Evolutionary conservation across 2,329 filamentous ascomycete species (phyloP).

Genomic region (Penicillium concentricum): DNA sequence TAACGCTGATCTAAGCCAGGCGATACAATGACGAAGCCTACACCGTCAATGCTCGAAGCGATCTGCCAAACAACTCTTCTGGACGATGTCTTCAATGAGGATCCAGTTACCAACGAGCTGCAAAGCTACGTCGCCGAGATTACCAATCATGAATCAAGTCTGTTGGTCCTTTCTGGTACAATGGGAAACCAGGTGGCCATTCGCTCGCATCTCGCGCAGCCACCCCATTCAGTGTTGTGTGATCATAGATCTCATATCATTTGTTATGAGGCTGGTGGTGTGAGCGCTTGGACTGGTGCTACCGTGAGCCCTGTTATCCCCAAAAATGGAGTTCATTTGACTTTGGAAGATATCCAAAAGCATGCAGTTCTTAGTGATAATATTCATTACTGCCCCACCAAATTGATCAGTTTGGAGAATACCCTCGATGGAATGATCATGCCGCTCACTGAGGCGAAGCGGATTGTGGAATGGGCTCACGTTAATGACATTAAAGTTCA

Average conservation of each 20-base stretch:
- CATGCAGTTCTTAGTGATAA: conserved; percentile 63
- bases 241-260: conserved; percentile 78
- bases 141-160: conserved; percentile 70
- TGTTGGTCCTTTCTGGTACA: conserved; percentile 85
- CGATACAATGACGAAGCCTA: conserved; percentile 74
- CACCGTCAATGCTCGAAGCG: conserved; percentile 75
- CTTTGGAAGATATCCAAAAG: conserved; percentile 70
- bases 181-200: conserved; percentile 92
- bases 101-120: conserved; percentile 72
- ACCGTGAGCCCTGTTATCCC: conserved; percentile 66
- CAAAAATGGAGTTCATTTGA: conserved; percentile 69
- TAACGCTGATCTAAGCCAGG: conserved; percentile 38
- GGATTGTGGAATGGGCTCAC: conserved; percentile 70
- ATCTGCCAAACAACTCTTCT: conserved; percentile 71
- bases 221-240: conserved; percentile 76
- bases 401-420: conserved; percentile 80
- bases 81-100: conserved; percentile 82
- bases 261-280: conserved; percentile 63
- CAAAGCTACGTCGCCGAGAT: conserved; percentile 72
- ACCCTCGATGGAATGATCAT: conserved; percentile 77
- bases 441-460: conserved; percentile 68
- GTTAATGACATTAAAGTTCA: conserved; percentile 67
- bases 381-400: conserved; percentile 76
- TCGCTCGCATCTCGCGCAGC: conserved; percentile 72
- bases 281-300: conserved; percentile 70